These are phyloP conservation scores for Tulasnella sp. DNA, from an alignment of 768 basidiomycete genomes.

Conservation along the genomic window DNA sequence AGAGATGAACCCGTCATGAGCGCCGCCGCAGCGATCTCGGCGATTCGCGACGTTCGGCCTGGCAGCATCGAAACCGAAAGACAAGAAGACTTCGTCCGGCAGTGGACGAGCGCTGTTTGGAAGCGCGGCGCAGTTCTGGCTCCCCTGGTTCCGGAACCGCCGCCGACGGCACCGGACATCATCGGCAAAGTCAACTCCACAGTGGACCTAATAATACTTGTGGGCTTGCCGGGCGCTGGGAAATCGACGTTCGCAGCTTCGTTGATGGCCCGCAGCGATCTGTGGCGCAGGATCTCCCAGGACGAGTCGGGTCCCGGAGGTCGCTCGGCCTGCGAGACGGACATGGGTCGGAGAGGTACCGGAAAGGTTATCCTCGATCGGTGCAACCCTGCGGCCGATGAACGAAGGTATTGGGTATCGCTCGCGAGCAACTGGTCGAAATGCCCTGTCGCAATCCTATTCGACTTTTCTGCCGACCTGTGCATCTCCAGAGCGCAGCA, in stretches of 20 bases:
- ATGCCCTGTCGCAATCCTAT: slow-evolving; percentile 50
- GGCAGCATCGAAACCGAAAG: slow-evolving; percentile 54
- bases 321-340: slow-evolving; percentile 47
- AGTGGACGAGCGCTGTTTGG: slow-evolving; percentile 57
- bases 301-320: slow-evolving; percentile 49
- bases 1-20: slow-evolving; percentile 44
- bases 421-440: slow-evolving; percentile 47
- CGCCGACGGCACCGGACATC: slow-evolving; percentile 45
- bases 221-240: slow-evolving; percentile 59
- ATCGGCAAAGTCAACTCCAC: slow-evolving; percentile 41
- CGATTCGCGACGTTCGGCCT: slow-evolving; percentile 50
- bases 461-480: slow-evolving; percentile 50
- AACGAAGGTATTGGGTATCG: slow-evolving; percentile 49
- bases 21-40: slow-evolving; percentile 47
- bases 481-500: slow-evolving; percentile 55
- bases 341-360: slow-evolving; percentile 42
- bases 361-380: slow-evolving; percentile 50
- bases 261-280: slow-evolving; percentile 45
- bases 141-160: slow-evolving; percentile 49
- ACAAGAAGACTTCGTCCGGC: slow-evolving; percentile 56
- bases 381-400: slow-evolving; percentile 49
- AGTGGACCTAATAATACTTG: slow-evolving; percentile 50
- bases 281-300: slow-evolving; percentile 50
- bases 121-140: slow-evolving; percentile 52
- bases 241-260: slow-evolving; percentile 55